phyloP scores from a whole-genome alignment of 2,329 filamentous ascomycete species.

The Venturia asperata region DNA sequence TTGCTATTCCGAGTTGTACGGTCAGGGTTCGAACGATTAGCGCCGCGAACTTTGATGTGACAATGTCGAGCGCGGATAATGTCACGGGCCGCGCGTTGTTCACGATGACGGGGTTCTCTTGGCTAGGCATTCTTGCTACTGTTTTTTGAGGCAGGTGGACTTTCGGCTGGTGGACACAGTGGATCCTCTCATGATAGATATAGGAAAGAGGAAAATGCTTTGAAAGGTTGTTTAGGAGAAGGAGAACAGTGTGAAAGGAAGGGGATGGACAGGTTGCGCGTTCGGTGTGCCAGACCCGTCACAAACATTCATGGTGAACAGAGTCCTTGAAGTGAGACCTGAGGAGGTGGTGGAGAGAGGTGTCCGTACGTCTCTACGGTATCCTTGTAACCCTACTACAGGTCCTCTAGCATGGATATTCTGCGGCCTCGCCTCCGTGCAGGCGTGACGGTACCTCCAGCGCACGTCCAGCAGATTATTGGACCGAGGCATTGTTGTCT shows the following conservation, averaged over 20 bases:
- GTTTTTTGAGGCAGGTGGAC: neutral
- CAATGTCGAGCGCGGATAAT: neutral
- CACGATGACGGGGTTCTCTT: neutral
- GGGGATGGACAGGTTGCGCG: neutral
- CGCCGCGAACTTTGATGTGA: neutral
- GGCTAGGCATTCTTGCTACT: neutral
- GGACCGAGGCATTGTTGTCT: neutral
- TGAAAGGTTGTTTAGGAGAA: neutral
- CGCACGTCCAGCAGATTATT: neutral
- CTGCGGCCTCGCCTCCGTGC: neutral
- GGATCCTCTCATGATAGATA: neutral
- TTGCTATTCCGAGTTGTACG: neutral
- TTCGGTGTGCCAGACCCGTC: neutral
- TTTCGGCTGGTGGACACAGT: neutral
- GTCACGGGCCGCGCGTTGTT: neutral
- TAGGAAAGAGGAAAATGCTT: neutral
- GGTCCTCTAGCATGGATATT: neutral
- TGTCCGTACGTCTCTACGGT: neutral
- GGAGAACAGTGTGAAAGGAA: neutral
- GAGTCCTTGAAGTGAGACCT: neutral
- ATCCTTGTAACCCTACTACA: neutral
- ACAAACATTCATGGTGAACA: neutral
- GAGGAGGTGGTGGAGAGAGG: neutral
- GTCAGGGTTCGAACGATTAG: neutral
- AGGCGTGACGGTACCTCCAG: no score